Percentiles rank a stretch among this genome's conserved stretches.
Evolutionary conservation across 345 rosid species (phyloP).

Genomic region (Brassica carinata): DNA sequence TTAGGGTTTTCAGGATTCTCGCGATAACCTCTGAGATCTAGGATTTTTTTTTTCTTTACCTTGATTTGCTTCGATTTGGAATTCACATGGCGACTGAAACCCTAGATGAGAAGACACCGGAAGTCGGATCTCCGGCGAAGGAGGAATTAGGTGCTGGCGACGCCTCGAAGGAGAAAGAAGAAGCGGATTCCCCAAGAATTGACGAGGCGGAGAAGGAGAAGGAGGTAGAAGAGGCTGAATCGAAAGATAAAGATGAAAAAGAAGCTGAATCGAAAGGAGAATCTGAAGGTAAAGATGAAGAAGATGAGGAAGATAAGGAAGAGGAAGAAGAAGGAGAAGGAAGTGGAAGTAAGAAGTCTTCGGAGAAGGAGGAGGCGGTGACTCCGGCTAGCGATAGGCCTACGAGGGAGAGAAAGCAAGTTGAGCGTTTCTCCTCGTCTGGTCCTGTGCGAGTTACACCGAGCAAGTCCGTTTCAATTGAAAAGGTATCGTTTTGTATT

Average conservation of each 20-base stretch:
- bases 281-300: not conserved
- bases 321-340: constrained; percentile 37
- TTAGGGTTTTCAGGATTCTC: not conserved
- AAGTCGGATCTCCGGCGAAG: constrained; percentile 45
- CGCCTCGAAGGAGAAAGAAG: constrained; percentile 11
- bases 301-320: constrained; percentile 15
- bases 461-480: constrained; percentile 64
- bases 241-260: constrained; percentile 2
- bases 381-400: constrained; percentile 77
- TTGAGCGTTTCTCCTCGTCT: constrained; percentile 82
- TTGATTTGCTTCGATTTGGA: constrained; percentile 10
- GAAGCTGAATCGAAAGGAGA: constrained; percentile 16
- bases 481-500: constrained; percentile 48
- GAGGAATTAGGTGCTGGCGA: constrained; percentile 23
- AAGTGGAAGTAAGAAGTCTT: constrained; percentile 40
- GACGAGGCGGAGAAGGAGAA: constrained; percentile 30
- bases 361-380: constrained; percentile 48
- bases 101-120: constrained; percentile 63
- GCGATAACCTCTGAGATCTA: constrained; percentile 26
- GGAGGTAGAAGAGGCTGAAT: constrained; percentile 26
- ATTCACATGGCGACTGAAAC: constrained; percentile 63
- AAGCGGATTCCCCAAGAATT: constrained; percentile 7
- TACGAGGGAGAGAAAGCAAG: constrained; percentile 81
- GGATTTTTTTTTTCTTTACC: constrained; percentile 4
- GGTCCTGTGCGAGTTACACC: constrained; percentile 56